Conservation (phyloP, 768 basidiomycete species). For the Ephemerocybe angulata region DNA sequence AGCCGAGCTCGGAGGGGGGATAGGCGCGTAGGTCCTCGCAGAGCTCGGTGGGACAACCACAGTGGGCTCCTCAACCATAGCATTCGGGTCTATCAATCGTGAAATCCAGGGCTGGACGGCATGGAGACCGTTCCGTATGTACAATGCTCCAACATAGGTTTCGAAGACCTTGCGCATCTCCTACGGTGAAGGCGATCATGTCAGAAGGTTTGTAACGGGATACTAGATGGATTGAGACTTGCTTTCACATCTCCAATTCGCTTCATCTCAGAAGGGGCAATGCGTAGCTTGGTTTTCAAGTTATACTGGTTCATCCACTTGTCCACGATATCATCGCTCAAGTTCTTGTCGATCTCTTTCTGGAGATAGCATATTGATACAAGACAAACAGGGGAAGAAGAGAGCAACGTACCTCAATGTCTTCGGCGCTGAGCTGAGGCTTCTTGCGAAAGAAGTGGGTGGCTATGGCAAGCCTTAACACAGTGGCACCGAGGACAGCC, state of each 20-base stretch:
- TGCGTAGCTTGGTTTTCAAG: slow-evolving; percentile 52
- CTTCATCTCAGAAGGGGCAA: slow-evolving; percentile 34
- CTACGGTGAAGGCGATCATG: too few species aligned
- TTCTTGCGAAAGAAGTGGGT: slow-evolving; percentile 43
- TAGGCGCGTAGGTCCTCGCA: neutral
- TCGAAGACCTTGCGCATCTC: slow-evolving; percentile 54
- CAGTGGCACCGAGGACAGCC: slow-evolving; percentile 50
- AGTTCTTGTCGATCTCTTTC: slow-evolving; percentile 25
- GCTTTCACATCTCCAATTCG: slow-evolving; percentile 19
- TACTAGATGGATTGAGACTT: slow-evolving; percentile 2
- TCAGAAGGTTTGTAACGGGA: too few species aligned
- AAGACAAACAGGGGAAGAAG: neutral
- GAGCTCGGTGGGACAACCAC: neutral
- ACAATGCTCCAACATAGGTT: slow-evolving; percentile 66
- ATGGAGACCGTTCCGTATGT: slow-evolving; percentile 49
- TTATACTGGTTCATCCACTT: slow-evolving; percentile 51
- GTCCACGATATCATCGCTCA: slow-evolving; percentile 39
- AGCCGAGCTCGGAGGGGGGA: slow-evolving; percentile 24
- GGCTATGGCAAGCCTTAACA: slow-evolving; percentile 51
- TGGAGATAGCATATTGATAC: slow-evolving; percentile 8
- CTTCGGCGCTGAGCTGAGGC: slow-evolving; percentile 38
- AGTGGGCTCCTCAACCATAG: slow-evolving; percentile 6
- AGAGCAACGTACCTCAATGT: slow-evolving; percentile 41
- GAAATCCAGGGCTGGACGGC: slow-evolving; percentile 57
- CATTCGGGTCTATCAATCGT: slow-evolving; percentile 47